Evolutionary conservation across 768 basidiomycete genomes (phyloP).

Genomic region (Termitomyces sp.): DNA sequence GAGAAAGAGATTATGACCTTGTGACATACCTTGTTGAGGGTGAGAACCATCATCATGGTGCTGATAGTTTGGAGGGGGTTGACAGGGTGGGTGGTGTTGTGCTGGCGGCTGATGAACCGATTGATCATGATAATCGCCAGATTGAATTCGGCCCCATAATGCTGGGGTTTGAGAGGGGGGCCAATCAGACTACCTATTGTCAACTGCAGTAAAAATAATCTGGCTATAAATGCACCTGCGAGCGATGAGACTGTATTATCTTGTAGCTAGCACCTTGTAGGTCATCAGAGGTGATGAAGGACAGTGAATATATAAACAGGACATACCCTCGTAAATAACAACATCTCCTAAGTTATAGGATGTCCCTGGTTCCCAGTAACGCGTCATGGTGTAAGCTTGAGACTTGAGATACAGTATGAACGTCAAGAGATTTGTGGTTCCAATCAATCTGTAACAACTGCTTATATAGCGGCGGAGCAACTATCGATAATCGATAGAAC

Average conservation of each 20-base stretch:
- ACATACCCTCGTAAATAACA: conserved; percentile 53
- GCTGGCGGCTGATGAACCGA: conserved; percentile 23
- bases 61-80: conserved; percentile 22
- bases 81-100: conserved; percentile 22
- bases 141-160: conserved; percentile 57
- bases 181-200: conserved; percentile 57
- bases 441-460: not conserved
- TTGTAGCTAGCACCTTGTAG: conserved; percentile 53
- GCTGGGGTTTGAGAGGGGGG: conserved; percentile 57
- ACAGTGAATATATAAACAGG: not conserved
- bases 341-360: conserved; percentile 25
- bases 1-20: not conserved
- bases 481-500: conserved; percentile 2
- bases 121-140: conserved; percentile 22
- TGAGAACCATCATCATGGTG: conserved; percentile 17
- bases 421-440: not conserved
- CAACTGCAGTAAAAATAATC: not conserved
- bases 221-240: conserved; percentile 44
- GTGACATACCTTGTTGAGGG: conserved; percentile 12
- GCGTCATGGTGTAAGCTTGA: conserved; percentile 4
- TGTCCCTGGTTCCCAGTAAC: conserved; percentile 10
- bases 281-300: not conserved
- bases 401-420: not conserved
- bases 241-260: conserved; percentile 68
- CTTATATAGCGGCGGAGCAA: too few relatives aligned